These are phyloP conservation scores for Xerocomellus dryophilus DNA, from an alignment of 768 basidiomycete species.

Conservation along the genomic window DNA sequence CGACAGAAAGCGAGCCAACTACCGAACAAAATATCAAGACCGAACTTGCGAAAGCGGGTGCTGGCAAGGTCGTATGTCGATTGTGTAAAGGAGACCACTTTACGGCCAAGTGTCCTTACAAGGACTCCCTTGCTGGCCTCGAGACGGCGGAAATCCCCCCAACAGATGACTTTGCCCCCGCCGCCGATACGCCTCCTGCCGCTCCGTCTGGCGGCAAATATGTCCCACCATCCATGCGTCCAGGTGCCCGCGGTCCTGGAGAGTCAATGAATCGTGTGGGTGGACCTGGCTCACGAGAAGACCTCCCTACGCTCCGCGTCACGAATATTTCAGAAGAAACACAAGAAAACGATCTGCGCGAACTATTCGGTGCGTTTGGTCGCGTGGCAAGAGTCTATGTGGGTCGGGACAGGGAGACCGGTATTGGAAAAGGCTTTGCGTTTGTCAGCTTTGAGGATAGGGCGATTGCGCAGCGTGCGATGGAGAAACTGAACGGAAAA, in stretches of 20 bases:
- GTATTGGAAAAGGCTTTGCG: constrained; percentile 93
- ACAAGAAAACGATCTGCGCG: constrained; percentile 89
- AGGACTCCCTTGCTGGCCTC: constrained; percentile 82
- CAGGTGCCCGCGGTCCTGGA: constrained; percentile 61
- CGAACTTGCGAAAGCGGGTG: constrained; percentile 68
- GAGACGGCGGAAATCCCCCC: constrained; percentile 50
- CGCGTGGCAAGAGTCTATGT: constrained; percentile 88
- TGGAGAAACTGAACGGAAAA: constrained; percentile 87
- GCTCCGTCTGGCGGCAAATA: constrained; percentile 71
- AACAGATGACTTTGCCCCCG: constrained; percentile 35
- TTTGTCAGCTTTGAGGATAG: constrained; percentile 94
- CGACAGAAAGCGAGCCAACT: constrained; percentile 62
- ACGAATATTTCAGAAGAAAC: constrained; percentile 97
- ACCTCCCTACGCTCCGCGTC: constrained; percentile 93
- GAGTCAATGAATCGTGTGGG: constrained; percentile 61
- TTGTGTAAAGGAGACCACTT: constrained; percentile 97
- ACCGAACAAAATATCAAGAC: constrained; percentile 64
- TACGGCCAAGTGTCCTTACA: constrained; percentile 98
- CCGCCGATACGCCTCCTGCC: constrained; percentile 31
- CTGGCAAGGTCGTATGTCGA: constrained; percentile 87
- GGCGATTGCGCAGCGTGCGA: constrained; percentile 76
- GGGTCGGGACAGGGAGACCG: constrained; percentile 91
- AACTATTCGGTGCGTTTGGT: constrained; percentile 85
- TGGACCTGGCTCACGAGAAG: constrained; percentile 65
- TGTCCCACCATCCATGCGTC: constrained; percentile 91